Base-by-base conservation (phyloP, 768 basidiomycete genomes). In the Lyophyllum shimeji region DNA sequence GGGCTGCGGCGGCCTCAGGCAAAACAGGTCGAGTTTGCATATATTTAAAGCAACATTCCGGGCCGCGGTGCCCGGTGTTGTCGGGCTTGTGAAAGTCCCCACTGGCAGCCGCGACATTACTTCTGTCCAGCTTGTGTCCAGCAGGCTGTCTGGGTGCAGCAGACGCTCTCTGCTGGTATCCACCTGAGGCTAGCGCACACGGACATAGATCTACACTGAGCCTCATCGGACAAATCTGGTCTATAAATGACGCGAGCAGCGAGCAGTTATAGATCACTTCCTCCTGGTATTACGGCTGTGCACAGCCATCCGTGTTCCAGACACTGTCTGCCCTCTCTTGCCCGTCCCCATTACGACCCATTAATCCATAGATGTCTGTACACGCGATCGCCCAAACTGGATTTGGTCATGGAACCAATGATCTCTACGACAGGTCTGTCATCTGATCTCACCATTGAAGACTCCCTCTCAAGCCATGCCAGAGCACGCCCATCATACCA, bases 401-500 rank as follows among this genome's bases (percentile, higher is more conserved):
- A 2, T 96, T 93, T 63, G 88, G 82, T 0, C 65, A 73, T 17
- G 94, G 91, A 1, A 95, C 91, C 0, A 95, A 93, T 65, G 90
- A 90, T 46, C 71, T 90, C 3, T 93, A 93, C 63, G 87, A 93
- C 62, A 76, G 81, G 89, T 86, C 34, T 4, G 34, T 20, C 29
- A 46, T 24, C 44, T 40, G n/a, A 42, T 17, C 48, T 24, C 11
- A 12, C n/a, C 23, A 50, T 43, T 24, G 48, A 18, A 40, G 34
- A 27, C 45, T 5, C 48, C 52, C 49, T 29, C 46, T 56, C 15
- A 56, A 40, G 25, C 13, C 1, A 31, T 40, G 18, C 44, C 63
- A 93, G 92, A 37, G 87, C 80, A 0, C 84, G 95, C 2, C 95
- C 95, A 0, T 86, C 90, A 0, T 97, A 96, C 69, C 93, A 89